Evolutionary conservation across 1,284 basidiomycete genomes (phyloP).

Genomic region (Microbotryum scabiosae): DNA sequence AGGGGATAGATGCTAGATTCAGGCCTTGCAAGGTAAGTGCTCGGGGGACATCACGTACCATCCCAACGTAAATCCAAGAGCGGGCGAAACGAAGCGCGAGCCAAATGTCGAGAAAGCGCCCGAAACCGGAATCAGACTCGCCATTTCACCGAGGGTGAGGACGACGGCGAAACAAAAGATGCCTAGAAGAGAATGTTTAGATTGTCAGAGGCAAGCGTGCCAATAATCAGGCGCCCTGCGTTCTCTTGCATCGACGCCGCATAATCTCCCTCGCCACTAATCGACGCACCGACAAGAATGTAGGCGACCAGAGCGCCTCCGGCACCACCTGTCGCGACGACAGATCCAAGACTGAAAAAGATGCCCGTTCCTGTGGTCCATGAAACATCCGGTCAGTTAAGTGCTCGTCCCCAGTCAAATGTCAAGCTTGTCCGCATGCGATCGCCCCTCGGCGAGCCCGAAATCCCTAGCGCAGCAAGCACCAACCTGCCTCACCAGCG

Average conservation of each 20-base stretch:
- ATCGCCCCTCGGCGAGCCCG: background rate
- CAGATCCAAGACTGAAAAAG: conserved; percentile 10
- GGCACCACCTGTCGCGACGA: conserved; percentile 20
- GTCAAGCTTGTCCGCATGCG: background rate
- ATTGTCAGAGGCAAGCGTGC: background rate
- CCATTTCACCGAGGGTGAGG: conserved; percentile 20
- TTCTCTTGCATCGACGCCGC: background rate
- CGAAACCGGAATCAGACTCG: conserved; percentile 5
- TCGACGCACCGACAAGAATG: conserved; percentile 1
- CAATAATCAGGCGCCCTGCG: background rate
- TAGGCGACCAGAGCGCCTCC: conserved; percentile 20
- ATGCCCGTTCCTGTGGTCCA: conserved; percentile 2
- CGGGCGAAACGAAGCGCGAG: conserved; percentile 10
- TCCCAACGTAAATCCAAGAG: conserved; percentile 16
- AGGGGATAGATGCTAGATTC: background rate
- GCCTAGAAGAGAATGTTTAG: background rate
- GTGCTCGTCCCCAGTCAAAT: background rate
- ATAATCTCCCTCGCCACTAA: background rate
- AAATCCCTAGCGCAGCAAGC: too few relatives aligned
- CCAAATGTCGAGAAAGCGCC: conserved; percentile 17
- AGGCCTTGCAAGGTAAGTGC: background rate
- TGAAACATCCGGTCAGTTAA: background rate
- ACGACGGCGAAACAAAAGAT: conserved; percentile 5
- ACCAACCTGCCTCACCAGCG: too few relatives aligned
- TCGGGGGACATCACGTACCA: background rate